Evolutionary conservation across 768 basidiomycete species (phyloP), one percentile per base, ranked within the genome.

Genomic region (Tremella mesenterica): DNA sequence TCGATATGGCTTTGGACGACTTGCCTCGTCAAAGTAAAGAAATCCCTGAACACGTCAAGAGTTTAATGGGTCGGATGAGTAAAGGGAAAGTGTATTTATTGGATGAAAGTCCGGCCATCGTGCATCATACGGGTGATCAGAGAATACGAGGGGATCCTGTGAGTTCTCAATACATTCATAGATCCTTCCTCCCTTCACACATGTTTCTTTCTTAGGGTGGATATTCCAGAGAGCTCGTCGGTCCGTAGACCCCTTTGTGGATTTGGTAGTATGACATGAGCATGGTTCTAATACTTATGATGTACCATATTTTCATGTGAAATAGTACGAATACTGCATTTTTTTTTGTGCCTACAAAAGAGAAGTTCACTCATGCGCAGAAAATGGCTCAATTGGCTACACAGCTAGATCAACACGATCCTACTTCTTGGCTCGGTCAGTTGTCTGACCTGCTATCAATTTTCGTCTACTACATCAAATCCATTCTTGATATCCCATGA

Each of bases 11-110:
- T 4, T 52, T 69, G 26, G 65, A 69, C 47, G 67, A 69, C 12
- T 61, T 54, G 27, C 30, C 41, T 16, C 41, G 38, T 18, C 50
- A 49, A 5, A 45, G 52, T 8, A 33, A 25, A 8, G 44, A 41
- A 3, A 39, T 64, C 1, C 67, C 64, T 0, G 59, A 58, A 1
- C 62, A 66, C 50, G 67, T 66, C 9, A 47, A 57, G 41, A 36
- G 36, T 9, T 52, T 69, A 14, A 59, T 69, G 65, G 60, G 62
- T 10, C 29, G 67, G n/a, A 69, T 69, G 67, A 47, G 56, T 4
- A 44, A 53, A 44, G 67, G 67, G 4, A 69, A 69, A 34, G 58
- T 69, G 29, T 69, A 69, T 38, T 43, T 69, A 12, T 39, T 69
- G 44, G 67, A 69, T 21, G 65, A 69, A 36, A 63, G 44, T 38